These are phyloP conservation scores for Carex kokanica DNA, from an alignment of 176 grass and related monocot genomes.

Conservation along the genomic window DNA sequence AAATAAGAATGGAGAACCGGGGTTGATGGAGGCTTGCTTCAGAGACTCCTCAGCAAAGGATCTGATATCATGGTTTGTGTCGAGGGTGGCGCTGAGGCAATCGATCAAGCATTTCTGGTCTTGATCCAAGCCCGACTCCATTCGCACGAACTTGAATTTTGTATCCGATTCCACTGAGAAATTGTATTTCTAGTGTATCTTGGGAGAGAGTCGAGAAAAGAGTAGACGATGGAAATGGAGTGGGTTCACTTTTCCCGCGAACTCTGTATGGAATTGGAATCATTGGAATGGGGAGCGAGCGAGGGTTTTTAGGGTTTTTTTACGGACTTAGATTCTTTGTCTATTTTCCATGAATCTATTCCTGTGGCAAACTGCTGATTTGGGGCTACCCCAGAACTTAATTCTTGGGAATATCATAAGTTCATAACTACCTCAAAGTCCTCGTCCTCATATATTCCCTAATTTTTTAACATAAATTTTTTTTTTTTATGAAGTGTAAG, in stretches of 20 bases:
- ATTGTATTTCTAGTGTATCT: not conserved
- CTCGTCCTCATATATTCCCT: too few relatives aligned
- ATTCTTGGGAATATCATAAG: too few relatives aligned
- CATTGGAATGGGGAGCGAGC: not conserved
- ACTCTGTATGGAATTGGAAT: not conserved
- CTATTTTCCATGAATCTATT: not conserved
- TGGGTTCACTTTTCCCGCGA: slow-evolving; percentile 11
- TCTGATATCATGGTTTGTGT: slow-evolving; percentile 72
- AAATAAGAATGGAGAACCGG: slow-evolving; percentile 36
- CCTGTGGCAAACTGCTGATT: not conserved
- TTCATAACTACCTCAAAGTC: too few relatives aligned
- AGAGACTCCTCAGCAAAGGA: slow-evolving; percentile 90
- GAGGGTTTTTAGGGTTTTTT: slow-evolving; percentile 28
- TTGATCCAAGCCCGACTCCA: slow-evolving; percentile 42
- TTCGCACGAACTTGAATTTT: slow-evolving; percentile 4
- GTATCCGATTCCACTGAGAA: not conserved
- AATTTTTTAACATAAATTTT: too few relatives aligned
- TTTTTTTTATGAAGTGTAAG: too few relatives aligned
- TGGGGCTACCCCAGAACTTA: not conserved
- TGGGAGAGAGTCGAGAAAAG: slow-evolving; percentile 17
- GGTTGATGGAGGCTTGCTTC: slow-evolving; percentile 65
- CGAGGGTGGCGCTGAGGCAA: slow-evolving; percentile 72
- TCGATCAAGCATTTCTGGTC: slow-evolving; percentile 93
- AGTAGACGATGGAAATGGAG: slow-evolving; percentile 7
- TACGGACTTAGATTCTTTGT: not conserved